A percentile compares a stretch with the other conserved stretches of the same genome.
phyloP scores from a whole-genome alignment of 306 rosid genomes.

The Cucumis cinereus region DNA sequence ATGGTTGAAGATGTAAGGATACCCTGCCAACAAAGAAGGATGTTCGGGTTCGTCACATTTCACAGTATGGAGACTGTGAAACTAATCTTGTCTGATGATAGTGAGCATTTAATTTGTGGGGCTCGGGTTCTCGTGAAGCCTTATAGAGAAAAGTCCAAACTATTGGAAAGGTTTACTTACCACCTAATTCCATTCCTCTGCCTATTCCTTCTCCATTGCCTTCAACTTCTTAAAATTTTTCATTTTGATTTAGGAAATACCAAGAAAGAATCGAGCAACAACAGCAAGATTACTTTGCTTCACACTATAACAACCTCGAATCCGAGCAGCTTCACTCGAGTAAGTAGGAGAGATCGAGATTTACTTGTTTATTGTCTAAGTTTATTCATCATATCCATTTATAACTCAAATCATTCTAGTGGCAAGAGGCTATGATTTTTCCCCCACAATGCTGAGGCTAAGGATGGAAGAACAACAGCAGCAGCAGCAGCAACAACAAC shows the following conservation, averaged over 20 bases:
- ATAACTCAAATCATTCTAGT: constrained; percentile 18
- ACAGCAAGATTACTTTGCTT: constrained; percentile 14
- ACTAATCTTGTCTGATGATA: constrained; percentile 47
- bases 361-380: background rate
- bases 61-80: constrained; percentile 49
- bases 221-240: background rate
- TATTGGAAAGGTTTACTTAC: constrained; percentile 28
- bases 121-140: constrained; percentile 83
- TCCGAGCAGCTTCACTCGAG: constrained; percentile 31
- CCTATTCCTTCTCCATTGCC: background rate
- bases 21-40: constrained; percentile 67
- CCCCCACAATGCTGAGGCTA: constrained; percentile 32
- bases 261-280: constrained; percentile 35
- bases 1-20: constrained; percentile 78
- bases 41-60: constrained; percentile 91
- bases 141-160: constrained; percentile 70
- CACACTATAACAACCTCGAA: constrained; percentile 24
- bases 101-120: constrained; percentile 61
- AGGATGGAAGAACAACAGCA: constrained; percentile 40
- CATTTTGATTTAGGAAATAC: constrained; percentile 37
- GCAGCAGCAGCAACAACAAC: constrained; percentile 17
- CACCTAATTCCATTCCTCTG: background rate
- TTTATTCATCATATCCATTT: background rate
- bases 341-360: constrained; percentile 21
- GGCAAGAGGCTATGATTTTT: constrained; percentile 28